Percentiles rank a stretch among this genome's conserved stretches.
These are phyloP conservation scores for Arabis alpina DNA, from an alignment of 345 rosid genomes.

Conservation along the genomic window DNA sequence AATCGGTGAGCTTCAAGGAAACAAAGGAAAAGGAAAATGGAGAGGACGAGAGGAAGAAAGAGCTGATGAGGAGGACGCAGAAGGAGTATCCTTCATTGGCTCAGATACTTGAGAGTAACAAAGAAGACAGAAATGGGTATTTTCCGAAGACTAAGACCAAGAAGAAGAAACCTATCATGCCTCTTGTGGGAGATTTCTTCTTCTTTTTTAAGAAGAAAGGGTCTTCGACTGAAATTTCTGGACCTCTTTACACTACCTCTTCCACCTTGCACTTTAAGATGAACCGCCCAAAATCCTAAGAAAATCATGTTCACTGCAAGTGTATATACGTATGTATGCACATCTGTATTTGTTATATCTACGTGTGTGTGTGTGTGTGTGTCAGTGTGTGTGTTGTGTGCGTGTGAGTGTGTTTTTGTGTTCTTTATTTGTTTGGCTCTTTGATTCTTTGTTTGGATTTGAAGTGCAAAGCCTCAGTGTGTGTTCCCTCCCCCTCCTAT, in stretches of 20 bases:
- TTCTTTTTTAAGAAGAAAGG: slow-evolving; percentile 59
- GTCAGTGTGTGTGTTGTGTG: slow-evolving; percentile 2
- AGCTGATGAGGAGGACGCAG: slow-evolving; percentile 52
- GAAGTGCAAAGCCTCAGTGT: slow-evolving; percentile 15
- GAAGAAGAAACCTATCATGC: slow-evolving; percentile 88
- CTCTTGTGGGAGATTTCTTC: slow-evolving; percentile 69
- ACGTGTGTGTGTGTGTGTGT: background rate
- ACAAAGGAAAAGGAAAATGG: slow-evolving; percentile 27
- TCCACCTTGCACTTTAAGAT: slow-evolving; percentile 47
- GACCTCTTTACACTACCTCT: slow-evolving; percentile 46
- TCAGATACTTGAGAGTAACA: slow-evolving; percentile 57
- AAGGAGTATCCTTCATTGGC: slow-evolving; percentile 56
- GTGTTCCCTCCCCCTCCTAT: slow-evolving; percentile 20
- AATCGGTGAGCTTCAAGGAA: slow-evolving; percentile 35
- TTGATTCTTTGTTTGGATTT: slow-evolving; percentile 31
- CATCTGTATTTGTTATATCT: background rate
- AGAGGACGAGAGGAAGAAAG: slow-evolving; percentile 54
- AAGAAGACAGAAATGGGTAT: slow-evolving; percentile 41
- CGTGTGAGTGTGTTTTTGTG: background rate
- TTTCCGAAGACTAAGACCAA: slow-evolving; percentile 38
- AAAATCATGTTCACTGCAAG: slow-evolving; percentile 17
- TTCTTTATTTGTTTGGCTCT: slow-evolving; percentile 18
- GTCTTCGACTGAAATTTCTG: slow-evolving; percentile 19
- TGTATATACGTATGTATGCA: slow-evolving; percentile 25
- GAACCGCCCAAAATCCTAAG: slow-evolving; percentile 1